Percentiles rank a stretch among this genome's conserved stretches.
phyloP scores from a whole-genome alignment of 2,329 filamentous ascomycete genomes.

The Sphaerulina vaccinii region DNA sequence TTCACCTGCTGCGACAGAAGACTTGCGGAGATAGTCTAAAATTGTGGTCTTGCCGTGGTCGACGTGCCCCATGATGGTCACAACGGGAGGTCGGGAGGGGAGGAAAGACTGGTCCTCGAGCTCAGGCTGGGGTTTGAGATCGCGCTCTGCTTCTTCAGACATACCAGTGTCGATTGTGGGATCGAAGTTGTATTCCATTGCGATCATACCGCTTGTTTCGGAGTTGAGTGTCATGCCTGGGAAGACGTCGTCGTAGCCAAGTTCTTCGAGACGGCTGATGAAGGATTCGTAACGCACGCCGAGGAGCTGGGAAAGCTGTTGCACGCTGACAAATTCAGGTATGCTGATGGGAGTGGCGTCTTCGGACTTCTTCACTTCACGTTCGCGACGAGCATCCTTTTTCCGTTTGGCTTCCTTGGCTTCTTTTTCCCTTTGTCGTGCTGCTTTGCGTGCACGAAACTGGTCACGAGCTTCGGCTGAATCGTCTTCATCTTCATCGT shows the following conservation, averaged over 20 bases:
- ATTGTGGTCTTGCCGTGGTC: slow-evolving; percentile 98
- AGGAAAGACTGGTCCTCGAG: slow-evolving; percentile 67
- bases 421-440: slow-evolving; percentile 22
- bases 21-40: slow-evolving; percentile 88
- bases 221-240: slow-evolving; percentile 84
- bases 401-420: slow-evolving; percentile 27
- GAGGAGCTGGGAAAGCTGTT: slow-evolving; percentile 73
- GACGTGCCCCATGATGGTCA: slow-evolving; percentile 99
- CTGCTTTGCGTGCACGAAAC: slow-evolving; percentile 27
- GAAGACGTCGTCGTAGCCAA: slow-evolving; percentile 85
- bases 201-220: slow-evolving; percentile 85
- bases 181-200: slow-evolving; percentile 89
- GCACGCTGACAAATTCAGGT: slow-evolving; percentile 89
- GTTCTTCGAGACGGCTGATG: slow-evolving; percentile 69
- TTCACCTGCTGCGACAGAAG: slow-evolving; percentile 84
- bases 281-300: slow-evolving; percentile 71
- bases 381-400: slow-evolving; percentile 24
- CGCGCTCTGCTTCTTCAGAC: slow-evolving; percentile 58
- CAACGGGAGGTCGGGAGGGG: slow-evolving; percentile 80
- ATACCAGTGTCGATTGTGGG: slow-evolving; percentile 60
- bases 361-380: slow-evolving; percentile 34
- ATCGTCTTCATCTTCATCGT: slow-evolving; percentile 34
- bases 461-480: slow-evolving; percentile 30
- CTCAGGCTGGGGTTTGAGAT: slow-evolving; percentile 68
- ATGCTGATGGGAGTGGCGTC: slow-evolving; percentile 66